Evolutionary conservation across 148 eudicot genomes (phyloP).

Genomic region (Rhododendron griersonianum): DNA sequence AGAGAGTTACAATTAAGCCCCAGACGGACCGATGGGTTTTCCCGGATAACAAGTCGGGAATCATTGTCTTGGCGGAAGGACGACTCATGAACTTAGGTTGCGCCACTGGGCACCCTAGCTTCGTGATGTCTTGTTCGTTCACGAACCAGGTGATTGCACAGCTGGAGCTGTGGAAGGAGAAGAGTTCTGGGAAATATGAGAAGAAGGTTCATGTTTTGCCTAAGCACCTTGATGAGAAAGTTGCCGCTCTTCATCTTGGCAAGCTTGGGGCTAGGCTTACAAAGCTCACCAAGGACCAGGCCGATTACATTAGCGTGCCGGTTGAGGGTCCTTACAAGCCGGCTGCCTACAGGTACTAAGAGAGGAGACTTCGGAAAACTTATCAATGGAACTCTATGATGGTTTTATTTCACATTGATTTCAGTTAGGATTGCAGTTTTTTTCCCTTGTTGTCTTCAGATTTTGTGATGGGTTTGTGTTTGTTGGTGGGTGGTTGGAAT

Average conservation of each 20-base stretch:
- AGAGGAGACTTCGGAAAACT: background rate
- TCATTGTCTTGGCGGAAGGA: constrained; percentile 91
- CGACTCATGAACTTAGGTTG: constrained; percentile 99
- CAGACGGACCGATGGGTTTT: constrained; percentile 90
- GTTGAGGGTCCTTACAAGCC: constrained; percentile 98
- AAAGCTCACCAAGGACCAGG: constrained; percentile 80
- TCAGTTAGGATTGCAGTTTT: background rate
- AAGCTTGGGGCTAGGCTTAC: constrained; percentile 96
- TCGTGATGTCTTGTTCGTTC: constrained; percentile 97
- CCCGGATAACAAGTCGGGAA: constrained; percentile 73
- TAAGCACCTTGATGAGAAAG: constrained; percentile 98
- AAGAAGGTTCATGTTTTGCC: constrained; percentile 95
- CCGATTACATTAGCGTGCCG: constrained; percentile 85
- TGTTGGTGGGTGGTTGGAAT: constrained; percentile 2
- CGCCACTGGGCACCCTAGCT: constrained; percentile 98
- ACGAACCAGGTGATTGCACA: constrained; percentile 97
- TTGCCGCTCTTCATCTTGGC: constrained; percentile 85
- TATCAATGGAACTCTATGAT: background rate
- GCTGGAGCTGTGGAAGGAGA: constrained; percentile 97
- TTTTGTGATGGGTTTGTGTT: background rate
- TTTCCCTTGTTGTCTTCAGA: background rate
- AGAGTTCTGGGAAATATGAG: constrained; percentile 65
- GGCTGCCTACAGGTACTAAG: constrained; percentile 84
- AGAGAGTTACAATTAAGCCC: constrained; percentile 94
- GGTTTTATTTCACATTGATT: background rate